A percentile compares a stretch with the other conserved stretches of the same genome.
These are phyloP conservation scores for Ceratocystis papillata DNA, from an alignment of 2,329 filamentous ascomycete genomes.

Conservation along the genomic window DNA sequence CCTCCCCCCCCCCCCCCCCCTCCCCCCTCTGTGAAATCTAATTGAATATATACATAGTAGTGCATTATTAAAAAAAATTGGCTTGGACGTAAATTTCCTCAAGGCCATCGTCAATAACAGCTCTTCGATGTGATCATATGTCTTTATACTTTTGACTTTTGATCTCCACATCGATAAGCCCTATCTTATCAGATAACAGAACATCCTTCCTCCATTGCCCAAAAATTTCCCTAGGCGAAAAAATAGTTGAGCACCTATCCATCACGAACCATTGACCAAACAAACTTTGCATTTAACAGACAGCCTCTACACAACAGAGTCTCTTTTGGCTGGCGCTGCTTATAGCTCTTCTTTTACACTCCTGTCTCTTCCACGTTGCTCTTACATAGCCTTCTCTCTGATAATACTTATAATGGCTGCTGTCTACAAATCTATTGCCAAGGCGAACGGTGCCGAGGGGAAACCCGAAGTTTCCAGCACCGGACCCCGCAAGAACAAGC, in stretches of 20 bases:
- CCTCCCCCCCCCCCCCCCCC: too few relatives aligned
- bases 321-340: background rate
- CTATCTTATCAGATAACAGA: constrained; percentile 21
- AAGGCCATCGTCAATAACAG: too few relatives aligned
- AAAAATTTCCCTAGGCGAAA: constrained; percentile 24
- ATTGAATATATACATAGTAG: too few relatives aligned
- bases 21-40: too few relatives aligned
- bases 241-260: constrained; percentile 18
- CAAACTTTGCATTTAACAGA: background rate
- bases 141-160: constrained; percentile 17
- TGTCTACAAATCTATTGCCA: constrained; percentile 65
- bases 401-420: constrained; percentile 47
- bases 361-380: constrained; percentile 1
- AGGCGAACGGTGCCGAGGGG: constrained; percentile 41
- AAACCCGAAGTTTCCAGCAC: constrained; percentile 37
- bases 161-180: constrained; percentile 17
- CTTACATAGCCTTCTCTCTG: background rate
- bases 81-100: too few relatives aligned
- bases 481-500: constrained; percentile 52
- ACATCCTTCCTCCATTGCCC: constrained; percentile 16
- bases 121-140: background rate
- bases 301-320: background rate
- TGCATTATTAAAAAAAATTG: too few relatives aligned
- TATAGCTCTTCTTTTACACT: constrained; percentile 21
- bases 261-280: constrained; percentile 1